Percentiles rank a stretch among this genome's conserved stretches.
Evolutionary conservation across 345 rosid species (phyloP).

Genomic region (Salix exigua): DNA sequence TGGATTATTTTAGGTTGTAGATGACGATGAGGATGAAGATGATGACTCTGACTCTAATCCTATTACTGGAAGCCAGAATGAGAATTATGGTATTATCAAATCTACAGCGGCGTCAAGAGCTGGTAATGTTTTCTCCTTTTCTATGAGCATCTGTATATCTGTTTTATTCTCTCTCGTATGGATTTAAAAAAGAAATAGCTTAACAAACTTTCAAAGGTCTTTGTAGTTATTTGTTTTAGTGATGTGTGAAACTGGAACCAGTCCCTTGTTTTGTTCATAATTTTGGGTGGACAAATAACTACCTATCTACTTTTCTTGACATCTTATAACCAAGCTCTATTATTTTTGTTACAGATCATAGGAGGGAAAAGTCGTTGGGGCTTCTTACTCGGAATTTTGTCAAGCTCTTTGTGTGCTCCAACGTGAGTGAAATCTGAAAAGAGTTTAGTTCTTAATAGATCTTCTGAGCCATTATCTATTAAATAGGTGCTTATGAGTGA

Average conservation of each 20-base stretch:
- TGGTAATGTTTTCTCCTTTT: conserved; percentile 30
- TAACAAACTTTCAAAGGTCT: neutral
- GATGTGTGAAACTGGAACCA: neutral
- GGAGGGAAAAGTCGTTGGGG: conserved; percentile 34
- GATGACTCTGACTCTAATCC: conserved; percentile 57
- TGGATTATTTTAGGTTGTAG: conserved; percentile 35
- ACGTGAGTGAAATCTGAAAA: conserved; percentile 13
- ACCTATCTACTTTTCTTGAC: neutral
- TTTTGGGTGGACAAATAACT: neutral
- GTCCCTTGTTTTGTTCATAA: neutral
- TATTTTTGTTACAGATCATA: conserved; percentile 18
- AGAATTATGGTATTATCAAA: conserved; percentile 40
- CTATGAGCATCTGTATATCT: neutral
- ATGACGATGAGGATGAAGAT: conserved; percentile 44
- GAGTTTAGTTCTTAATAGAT: neutral
- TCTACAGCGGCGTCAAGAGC: conserved; percentile 41
- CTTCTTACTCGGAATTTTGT: conserved; percentile 32
- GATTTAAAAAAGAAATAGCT: neutral
- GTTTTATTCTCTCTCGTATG: neutral
- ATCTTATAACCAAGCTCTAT: neutral
- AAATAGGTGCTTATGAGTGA: neutral
- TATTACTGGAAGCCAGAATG: conserved; percentile 60
- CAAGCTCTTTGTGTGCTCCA: conserved; percentile 28
- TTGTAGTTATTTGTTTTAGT: neutral
- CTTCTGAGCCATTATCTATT: neutral